phyloP scores from a whole-genome alignment of 148 eudicot species.

The Bassia scoparia region DNA sequence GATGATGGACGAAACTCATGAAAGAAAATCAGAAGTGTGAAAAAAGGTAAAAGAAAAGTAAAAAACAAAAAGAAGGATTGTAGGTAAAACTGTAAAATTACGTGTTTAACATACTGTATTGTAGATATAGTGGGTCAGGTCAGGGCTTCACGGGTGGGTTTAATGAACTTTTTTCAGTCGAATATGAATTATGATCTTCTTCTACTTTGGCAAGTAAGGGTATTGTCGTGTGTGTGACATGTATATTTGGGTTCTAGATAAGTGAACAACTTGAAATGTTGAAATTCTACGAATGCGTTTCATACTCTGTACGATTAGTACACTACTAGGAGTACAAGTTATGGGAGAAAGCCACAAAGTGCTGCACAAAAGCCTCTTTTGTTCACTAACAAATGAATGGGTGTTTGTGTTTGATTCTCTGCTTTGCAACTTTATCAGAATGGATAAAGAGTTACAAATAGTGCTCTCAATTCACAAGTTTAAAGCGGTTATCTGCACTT shows the following conservation, averaged over 20 bases:
- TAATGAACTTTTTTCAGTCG: neutral
- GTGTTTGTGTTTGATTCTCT: too few relatives aligned
- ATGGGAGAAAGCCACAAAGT: too few relatives aligned
- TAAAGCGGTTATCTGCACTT: too few relatives aligned
- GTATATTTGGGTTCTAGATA: slow-evolving; percentile 4
- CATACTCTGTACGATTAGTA: too few relatives aligned
- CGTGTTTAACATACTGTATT: neutral
- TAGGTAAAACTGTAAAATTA: neutral
- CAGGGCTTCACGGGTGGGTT: slow-evolving; percentile 11
- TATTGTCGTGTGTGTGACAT: slow-evolving; percentile 5
- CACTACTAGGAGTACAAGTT: too few relatives aligned
- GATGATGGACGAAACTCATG: neutral
- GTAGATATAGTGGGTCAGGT: neutral
- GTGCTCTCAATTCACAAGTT: too few relatives aligned
- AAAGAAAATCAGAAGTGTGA: neutral
- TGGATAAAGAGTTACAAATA: too few relatives aligned
- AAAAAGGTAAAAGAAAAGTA: neutral
- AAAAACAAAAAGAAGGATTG: neutral
- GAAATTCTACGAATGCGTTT: neutral
- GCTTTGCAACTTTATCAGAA: too few relatives aligned
- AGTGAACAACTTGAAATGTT: neutral
- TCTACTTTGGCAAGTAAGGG: neutral
- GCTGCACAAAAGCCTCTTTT: too few relatives aligned
- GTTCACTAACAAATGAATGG: too few relatives aligned
- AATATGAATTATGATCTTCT: neutral